These are phyloP conservation scores for Cyberlindnera maclurae DNA, from an alignment of 805 yeast genomes.

Conservation along the genomic window DNA sequence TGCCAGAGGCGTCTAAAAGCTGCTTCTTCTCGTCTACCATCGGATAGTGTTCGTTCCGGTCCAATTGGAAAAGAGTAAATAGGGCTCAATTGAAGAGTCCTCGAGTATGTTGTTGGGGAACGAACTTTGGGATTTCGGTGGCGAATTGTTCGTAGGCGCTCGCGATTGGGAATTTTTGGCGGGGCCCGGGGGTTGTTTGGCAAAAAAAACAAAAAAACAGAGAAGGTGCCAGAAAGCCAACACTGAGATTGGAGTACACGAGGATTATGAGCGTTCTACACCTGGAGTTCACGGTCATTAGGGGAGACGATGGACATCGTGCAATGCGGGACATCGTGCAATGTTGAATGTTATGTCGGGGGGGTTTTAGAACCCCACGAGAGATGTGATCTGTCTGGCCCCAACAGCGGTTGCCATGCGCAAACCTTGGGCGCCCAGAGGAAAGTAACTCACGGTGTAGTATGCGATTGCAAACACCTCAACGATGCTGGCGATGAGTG, in stretches of 20 bases:
- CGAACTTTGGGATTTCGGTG: background rate
- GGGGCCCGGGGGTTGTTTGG: too few relatives aligned
- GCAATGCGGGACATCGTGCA: too few relatives aligned
- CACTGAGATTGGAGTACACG: background rate
- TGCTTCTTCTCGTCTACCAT: slow-evolving; percentile 33
- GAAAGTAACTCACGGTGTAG: slow-evolving; percentile 89
- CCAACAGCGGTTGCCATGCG: slow-evolving; percentile 52
- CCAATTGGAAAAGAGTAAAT: background rate
- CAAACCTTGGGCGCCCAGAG: slow-evolving; percentile 82
- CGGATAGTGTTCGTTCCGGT: background rate
- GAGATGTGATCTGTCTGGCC: slow-evolving; percentile 34
- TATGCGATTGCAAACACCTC: slow-evolving; percentile 85
- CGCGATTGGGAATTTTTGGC: background rate
- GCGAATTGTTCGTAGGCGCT: background rate
- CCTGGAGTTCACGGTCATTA: too few relatives aligned
- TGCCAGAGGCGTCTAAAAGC: slow-evolving; percentile 63
- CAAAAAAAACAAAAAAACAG: too few relatives aligned
- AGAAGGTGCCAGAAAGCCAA: background rate
- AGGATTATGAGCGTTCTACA: too few relatives aligned
- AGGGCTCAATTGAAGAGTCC: background rate
- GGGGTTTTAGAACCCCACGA: slow-evolving; percentile 10
- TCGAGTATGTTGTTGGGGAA: background rate
- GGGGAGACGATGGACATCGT: too few relatives aligned
- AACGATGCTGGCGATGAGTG: slow-evolving; percentile 64
- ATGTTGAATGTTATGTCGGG: too few relatives aligned